Evolutionary conservation across 106 monocot species (phyloP).

Genomic region (Allium sativum): DNA sequence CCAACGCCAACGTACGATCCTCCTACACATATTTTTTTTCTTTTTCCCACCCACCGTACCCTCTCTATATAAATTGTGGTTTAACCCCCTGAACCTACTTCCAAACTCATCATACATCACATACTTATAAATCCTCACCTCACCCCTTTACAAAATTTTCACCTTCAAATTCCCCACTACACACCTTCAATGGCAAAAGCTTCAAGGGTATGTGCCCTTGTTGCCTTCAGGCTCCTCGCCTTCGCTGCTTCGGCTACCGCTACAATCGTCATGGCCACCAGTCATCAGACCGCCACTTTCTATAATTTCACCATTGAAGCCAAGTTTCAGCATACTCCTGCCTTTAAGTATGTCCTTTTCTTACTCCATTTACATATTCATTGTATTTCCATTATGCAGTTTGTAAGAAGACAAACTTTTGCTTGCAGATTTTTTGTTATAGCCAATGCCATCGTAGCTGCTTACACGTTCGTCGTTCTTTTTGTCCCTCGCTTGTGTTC

Average conservation of each 20-base stretch:
- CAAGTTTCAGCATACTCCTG: constrained; percentile 42
- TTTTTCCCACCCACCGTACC: constrained; percentile 4
- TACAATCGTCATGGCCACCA: constrained; percentile 46
- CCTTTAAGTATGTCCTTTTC: constrained; percentile 23
- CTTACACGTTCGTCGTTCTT: constrained; percentile 40
- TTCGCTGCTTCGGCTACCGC: constrained; percentile 31
- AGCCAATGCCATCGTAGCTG: constrained; percentile 29
- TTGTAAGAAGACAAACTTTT: neutral
- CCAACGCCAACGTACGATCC: neutral
- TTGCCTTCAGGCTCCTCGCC: constrained; percentile 30
- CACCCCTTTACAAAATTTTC: neutral
- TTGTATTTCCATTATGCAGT: too few species aligned
- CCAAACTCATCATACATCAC: neutral
- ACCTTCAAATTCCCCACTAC: neutral
- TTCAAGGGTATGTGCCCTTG: constrained; percentile 9
- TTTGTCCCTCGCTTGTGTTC: constrained; percentile 18
- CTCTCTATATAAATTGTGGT: neutral
- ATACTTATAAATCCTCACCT: constrained; percentile 1
- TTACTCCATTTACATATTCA: neutral
- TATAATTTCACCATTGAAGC: constrained; percentile 38
- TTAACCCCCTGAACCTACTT: neutral
- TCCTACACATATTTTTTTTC: too few species aligned
- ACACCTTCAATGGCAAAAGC: neutral
- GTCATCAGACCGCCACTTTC: constrained; percentile 31
- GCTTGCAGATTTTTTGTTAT: constrained; percentile 50